A percentile compares a stretch with the other conserved stretches of the same genome.
Evolutionary conservation across 2,329 filamentous ascomycete species (phyloP).

Genomic region (Ceratocystiopsis minuta): DNA sequence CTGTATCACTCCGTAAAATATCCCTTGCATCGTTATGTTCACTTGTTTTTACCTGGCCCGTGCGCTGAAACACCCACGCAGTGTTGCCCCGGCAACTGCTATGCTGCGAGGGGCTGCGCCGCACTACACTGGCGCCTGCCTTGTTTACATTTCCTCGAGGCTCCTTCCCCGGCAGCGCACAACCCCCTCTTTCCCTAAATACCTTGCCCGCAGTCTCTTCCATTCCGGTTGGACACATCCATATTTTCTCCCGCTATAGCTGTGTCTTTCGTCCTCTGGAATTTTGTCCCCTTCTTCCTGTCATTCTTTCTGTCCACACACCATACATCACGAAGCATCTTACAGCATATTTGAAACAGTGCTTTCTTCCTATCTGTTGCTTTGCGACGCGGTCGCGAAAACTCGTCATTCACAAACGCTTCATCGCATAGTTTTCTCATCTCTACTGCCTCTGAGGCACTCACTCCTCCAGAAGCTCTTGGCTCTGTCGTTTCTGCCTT

Average conservation of each 20-base stretch:
- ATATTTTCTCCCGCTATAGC: conserved; percentile 6
- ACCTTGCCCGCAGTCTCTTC: conserved; percentile 2
- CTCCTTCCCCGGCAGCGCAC: too few species aligned
- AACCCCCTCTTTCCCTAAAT: conserved; percentile 1
- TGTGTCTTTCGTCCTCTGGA: conserved; percentile 4
- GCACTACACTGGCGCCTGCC: conserved; percentile 5
- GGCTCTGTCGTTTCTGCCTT: too few species aligned
- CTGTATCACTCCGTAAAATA: too few species aligned
- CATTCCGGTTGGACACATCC: conserved; percentile 1
- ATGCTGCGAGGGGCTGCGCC: conserved; percentile 1
- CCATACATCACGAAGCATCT: conserved; percentile 5
- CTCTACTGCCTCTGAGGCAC: too few species aligned
- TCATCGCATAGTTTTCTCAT: too few species aligned
- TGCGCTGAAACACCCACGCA: conserved; percentile 2
- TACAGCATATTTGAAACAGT: conserved; percentile 3
- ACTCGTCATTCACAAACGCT: background rate
- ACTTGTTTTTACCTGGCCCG: background rate
- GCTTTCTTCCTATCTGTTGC: background rate
- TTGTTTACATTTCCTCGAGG: conserved; percentile 9
- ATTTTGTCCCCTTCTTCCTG: conserved; percentile 2
- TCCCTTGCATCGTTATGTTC: too few species aligned
- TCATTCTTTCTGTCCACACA: conserved; percentile 3
- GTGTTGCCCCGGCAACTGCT: conserved; percentile 7
- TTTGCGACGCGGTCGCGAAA: background rate
- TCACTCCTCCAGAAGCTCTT: too few species aligned